These are phyloP conservation scores for Mikania micrantha DNA, from an alignment of 129 eudicot genomes.

Conservation along the genomic window DNA sequence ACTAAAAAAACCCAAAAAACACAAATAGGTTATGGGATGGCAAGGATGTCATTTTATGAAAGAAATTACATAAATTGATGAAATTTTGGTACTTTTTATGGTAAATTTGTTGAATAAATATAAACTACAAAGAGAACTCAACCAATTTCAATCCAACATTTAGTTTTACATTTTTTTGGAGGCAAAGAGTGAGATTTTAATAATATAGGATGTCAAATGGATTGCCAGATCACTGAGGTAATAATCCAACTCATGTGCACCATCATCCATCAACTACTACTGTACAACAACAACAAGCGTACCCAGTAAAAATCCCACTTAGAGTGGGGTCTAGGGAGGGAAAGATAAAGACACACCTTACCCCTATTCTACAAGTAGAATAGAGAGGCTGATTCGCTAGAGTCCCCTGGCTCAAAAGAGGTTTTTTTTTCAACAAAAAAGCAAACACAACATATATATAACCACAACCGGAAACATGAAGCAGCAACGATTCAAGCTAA, in stretches of 20 bases:
- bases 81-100: neutral
- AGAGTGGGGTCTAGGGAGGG: no score
- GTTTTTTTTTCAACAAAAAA: no score
- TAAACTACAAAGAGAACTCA: neutral
- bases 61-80: neutral
- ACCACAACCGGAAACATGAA: no score
- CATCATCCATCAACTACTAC: no score
- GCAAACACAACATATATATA: no score
- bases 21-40: neutral
- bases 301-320: no score
- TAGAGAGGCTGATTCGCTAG: no score
- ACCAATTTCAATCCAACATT: neutral
- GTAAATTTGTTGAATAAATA: neutral
- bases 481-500: no score
- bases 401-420: no score
- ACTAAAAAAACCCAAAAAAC: neutral
- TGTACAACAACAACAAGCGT: neutral
- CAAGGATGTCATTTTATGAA: neutral
- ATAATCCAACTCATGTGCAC: neutral
- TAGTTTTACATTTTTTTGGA: neutral
- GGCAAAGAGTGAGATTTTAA: neutral
- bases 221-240: neutral
- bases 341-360: no score
- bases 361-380: no score
- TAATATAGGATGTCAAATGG: neutral